Percentiles rank a stretch among this genome's conserved stretches.
Evolutionary conservation across 495 filamentous ascomycete genomes (phyloP).

Genomic region (Glarea lozoyensis): DNA sequence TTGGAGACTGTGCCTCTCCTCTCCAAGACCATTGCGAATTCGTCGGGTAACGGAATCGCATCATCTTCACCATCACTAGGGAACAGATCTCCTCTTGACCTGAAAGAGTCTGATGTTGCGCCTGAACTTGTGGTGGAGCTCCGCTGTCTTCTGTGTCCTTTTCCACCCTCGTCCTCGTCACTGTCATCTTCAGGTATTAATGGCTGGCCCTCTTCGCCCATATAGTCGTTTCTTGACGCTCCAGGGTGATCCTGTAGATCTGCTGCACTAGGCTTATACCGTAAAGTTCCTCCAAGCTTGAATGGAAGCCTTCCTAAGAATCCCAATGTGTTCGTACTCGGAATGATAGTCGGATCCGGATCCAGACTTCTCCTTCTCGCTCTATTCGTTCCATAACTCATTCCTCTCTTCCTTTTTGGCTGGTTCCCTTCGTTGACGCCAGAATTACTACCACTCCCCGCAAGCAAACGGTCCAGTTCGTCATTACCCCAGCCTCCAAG

Average conservation of each 20-base stretch:
- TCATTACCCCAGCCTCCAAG: constrained; percentile 55
- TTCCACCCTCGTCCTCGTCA: constrained; percentile 15
- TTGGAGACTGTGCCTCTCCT: constrained; percentile 51
- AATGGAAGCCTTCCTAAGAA: constrained; percentile 81
- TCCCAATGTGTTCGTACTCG: constrained; percentile 74
- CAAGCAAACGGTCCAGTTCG: constrained; percentile 80
- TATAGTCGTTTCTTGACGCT: constrained; percentile 21
- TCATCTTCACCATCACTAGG: constrained; percentile 90
- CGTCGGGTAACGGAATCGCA: constrained; percentile 87
- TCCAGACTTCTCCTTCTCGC: constrained; percentile 55
- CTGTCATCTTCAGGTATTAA: constrained; percentile 54
- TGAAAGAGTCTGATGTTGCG: constrained; percentile 76
- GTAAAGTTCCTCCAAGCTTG: constrained; percentile 70
- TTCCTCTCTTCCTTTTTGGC: constrained; percentile 63
- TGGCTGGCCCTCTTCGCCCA: constrained; percentile 50
- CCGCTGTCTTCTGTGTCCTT: constrained; percentile 44
- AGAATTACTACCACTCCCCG: constrained; percentile 54
- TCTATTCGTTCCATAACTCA: constrained; percentile 72
- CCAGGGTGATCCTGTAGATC: constrained; percentile 86
- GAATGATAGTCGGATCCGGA: constrained; percentile 84
- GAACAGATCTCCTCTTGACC: constrained; percentile 90
- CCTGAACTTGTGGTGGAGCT: constrained; percentile 78
- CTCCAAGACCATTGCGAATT: constrained; percentile 75
- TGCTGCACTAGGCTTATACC: constrained; percentile 86
- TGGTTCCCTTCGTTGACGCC: constrained; percentile 34